Evolutionary conservation across 2,329 filamentous ascomycete species (phyloP), one percentile per base, ranked within the genome.

Genomic region (Coniella lustricola): DNA sequence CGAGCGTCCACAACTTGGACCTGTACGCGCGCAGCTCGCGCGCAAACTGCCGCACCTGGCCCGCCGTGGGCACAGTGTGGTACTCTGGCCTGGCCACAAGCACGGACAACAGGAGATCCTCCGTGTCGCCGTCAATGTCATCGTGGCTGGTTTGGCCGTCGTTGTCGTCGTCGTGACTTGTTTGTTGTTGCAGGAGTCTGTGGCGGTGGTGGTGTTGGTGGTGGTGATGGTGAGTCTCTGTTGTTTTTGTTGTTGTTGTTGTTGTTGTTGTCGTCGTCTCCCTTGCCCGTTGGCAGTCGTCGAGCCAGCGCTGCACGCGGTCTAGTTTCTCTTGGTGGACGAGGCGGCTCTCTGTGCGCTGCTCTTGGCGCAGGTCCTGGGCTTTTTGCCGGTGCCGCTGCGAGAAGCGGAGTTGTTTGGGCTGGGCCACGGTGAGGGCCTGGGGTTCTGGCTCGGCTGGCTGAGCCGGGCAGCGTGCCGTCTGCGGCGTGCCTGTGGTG

Each of bases 101-200:
- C 16, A 46, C 35, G 13, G 36, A 18, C 13, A 39, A 36, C 7
- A 46, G 44, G 10, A 46, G 44, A 29, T 46, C 44, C 13, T 46
- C 44, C 18, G 37, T 46, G 35, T 39, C 44, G 44, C 44, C 44
- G n/a, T 46, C 44, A 29, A 35, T 39, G 3, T 46, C 44, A 13
- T 39, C 13, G n/a, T n/a, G n/a, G n/a, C n/a, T n/a, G n/a, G n/a
- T n/a, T 29, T 29, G 25, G 5, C 5, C 25, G 25, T 29, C 25
- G 4, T 12, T 7, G 12, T 42, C 40, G 10, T 33, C 40, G 2
- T 13, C 29, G n/a, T n/a, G 4, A 7, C 16, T n/a, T 21, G 40
- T 7, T 41, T 29, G 21, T 22, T 32, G 40, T 8, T 34, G 40
- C n/a, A 20, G 29, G 3, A 18, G n/a, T 42, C 33, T 5, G 5